These are phyloP conservation scores for Gynostemma pentaphyllum DNA, from an alignment of 306 rosid genomes.

Conservation along the genomic window DNA sequence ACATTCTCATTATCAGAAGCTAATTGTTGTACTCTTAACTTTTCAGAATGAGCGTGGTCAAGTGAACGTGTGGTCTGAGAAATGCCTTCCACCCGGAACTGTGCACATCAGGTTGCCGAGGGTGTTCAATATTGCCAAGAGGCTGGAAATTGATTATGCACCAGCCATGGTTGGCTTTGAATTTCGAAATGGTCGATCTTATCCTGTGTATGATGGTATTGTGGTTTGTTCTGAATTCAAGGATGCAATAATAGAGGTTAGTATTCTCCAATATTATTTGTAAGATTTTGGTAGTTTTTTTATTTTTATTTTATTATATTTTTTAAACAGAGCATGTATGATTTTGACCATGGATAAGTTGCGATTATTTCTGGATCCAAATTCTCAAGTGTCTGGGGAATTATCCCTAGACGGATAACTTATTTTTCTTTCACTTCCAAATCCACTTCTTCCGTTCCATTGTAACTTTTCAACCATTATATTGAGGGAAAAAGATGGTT, in stretches of 20 bases:
- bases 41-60: constrained; percentile 74
- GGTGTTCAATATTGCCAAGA: constrained; percentile 64
- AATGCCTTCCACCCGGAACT: constrained; percentile 94
- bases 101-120: constrained; percentile 69
- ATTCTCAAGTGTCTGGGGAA: background rate
- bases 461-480: background rate
- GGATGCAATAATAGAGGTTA: constrained; percentile 71
- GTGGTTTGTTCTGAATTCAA: constrained; percentile 89
- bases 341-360: background rate
- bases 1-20: constrained; percentile 17
- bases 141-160: constrained; percentile 83
- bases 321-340: background rate
- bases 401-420: background rate
- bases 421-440: background rate
- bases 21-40: constrained; percentile 17
- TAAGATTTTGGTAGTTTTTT: background rate
- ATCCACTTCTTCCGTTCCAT: background rate
- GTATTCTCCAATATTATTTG: background rate
- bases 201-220: constrained; percentile 82
- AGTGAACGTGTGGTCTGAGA: constrained; percentile 96
- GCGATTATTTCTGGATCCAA: background rate
- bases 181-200: constrained; percentile 65
- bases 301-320: too few species aligned
- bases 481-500: background rate
- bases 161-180: constrained; percentile 97